Percentiles rank a stretch among this genome's conserved stretches.
Evolutionary conservation across 192 early-diverging fungal genomes (phyloP).

Genomic region (Umbelopsis isabellina): DNA sequence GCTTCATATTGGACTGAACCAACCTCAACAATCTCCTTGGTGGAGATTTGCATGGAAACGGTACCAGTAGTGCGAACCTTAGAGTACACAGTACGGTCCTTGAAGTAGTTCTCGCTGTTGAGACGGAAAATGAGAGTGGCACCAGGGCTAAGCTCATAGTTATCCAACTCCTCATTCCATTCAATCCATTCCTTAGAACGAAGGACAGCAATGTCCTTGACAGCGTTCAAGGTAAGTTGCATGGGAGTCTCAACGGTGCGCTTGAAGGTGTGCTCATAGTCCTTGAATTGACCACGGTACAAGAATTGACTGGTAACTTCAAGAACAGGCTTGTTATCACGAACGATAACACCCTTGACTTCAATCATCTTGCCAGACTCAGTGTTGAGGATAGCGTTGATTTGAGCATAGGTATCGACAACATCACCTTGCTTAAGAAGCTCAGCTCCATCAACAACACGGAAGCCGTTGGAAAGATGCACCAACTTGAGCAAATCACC

Average conservation of each 20-base stretch:
- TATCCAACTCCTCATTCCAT: constrained; percentile 63
- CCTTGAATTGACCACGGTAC: constrained; percentile 87
- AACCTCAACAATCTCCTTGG: constrained; percentile 83
- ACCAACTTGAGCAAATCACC: constrained; percentile 91
- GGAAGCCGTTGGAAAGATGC: constrained; percentile 94
- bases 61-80: constrained; percentile 75
- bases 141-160: constrained; percentile 65
- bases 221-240: constrained; percentile 65
- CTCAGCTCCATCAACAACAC: constrained; percentile 73
- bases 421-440: constrained; percentile 80
- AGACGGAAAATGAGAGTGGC: constrained; percentile 78
- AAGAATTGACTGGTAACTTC: constrained; percentile 91
- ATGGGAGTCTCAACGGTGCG: constrained; percentile 82
- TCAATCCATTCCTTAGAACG: constrained; percentile 89
- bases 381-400: constrained; percentile 86
- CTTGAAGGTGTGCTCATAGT: constrained; percentile 89
- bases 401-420: constrained; percentile 80
- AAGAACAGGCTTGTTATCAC: constrained; percentile 75
- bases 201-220: constrained; percentile 90
- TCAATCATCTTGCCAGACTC: constrained; percentile 92
- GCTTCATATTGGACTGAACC: constrained; percentile 79
- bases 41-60: constrained; percentile 77
- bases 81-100: constrained; percentile 64
- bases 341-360: constrained; percentile 80
- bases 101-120: constrained; percentile 65